These are phyloP conservation scores for Grifola frondosa DNA, from an alignment of 1,284 basidiomycete genomes.

Conservation along the genomic window DNA sequence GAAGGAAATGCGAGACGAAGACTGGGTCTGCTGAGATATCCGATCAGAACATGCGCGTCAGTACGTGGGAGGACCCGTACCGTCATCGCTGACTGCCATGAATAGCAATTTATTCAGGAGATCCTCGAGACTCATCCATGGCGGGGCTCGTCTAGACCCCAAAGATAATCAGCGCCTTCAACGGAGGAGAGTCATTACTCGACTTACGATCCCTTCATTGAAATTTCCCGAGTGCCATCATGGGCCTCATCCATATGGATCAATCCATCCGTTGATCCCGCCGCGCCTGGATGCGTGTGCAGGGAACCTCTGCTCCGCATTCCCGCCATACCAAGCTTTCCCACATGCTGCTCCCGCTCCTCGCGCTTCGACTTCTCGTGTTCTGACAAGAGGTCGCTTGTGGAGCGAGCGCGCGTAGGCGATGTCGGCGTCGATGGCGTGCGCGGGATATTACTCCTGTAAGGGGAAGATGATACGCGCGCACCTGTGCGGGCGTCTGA, in stretches of 20 bases:
- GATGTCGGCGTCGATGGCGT: conserved; percentile 29
- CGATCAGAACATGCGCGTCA: conserved; percentile 9
- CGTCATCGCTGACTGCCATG: conserved; percentile 62
- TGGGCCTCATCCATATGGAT: conserved; percentile 14
- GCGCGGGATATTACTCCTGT: conserved; percentile 9
- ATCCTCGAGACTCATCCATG: conserved; percentile 73
- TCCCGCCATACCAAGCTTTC: conserved; percentile 14
- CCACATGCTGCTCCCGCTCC: conserved; percentile 24
- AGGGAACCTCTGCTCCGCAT: conserved; percentile 22
- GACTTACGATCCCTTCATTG: conserved; percentile 35
- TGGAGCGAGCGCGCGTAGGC: conserved; percentile 54
- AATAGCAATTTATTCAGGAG: conserved; percentile 76
- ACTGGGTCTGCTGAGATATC: conserved; percentile 52
- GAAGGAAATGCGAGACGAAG: conserved; percentile 74
- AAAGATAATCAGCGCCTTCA: neutral
- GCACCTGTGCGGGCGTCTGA: conserved; percentile 9
- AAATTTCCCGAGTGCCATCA: conserved; percentile 18
- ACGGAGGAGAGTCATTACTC: conserved; percentile 11
- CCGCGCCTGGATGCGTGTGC: conserved; percentile 12
- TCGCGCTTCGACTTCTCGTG: conserved; percentile 42
- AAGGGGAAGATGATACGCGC: conserved; percentile 18
- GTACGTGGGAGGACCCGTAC: conserved; percentile 40
- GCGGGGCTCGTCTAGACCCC: conserved; percentile 52
- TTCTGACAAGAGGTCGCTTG: conserved; percentile 53
- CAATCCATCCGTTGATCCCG: conserved; percentile 4